These are phyloP conservation scores for Dentiscutata heterogama DNA, from an alignment of 371 early-diverging fungal genomes.

Conservation along the genomic window DNA sequence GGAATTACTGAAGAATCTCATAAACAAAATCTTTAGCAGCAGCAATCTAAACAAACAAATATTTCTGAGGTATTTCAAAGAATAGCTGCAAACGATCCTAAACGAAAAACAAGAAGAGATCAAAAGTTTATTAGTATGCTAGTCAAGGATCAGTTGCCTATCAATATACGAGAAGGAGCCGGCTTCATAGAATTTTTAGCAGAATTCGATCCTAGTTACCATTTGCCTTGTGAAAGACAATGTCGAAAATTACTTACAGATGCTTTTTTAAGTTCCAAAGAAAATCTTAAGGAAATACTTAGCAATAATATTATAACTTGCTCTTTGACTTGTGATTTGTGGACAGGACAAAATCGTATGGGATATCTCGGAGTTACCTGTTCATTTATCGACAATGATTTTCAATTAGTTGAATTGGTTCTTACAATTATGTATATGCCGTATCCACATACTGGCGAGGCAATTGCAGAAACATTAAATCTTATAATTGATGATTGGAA, in stretches of 20 bases:
- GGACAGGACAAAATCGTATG: neutral
- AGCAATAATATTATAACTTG: neutral
- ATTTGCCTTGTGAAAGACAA: conserved; percentile 6
- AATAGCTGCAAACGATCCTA: too few relatives aligned
- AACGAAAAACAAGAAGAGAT: neutral
- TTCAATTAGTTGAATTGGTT: neutral
- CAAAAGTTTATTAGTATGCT: conserved; percentile 13
- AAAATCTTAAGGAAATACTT: neutral
- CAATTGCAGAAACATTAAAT: too few relatives aligned
- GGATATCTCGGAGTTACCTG: neutral
- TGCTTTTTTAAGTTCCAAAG: neutral
- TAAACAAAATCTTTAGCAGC: too few relatives aligned
- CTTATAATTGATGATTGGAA: too few relatives aligned
- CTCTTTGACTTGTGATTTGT: conserved; percentile 13
- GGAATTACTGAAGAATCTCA: too few relatives aligned
- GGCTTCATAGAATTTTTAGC: neutral
- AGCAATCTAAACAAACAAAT: too few relatives aligned
- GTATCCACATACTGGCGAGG: too few relatives aligned
- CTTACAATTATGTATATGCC: too few relatives aligned
- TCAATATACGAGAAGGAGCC: neutral
- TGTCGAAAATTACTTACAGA: neutral
- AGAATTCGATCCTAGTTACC: neutral
- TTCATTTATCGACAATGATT: neutral
- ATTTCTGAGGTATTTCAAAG: too few relatives aligned
- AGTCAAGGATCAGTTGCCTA: neutral